phyloP scores from a whole-genome alignment of 2,329 filamentous ascomycete species.

The Ustulina deusta region DNA sequence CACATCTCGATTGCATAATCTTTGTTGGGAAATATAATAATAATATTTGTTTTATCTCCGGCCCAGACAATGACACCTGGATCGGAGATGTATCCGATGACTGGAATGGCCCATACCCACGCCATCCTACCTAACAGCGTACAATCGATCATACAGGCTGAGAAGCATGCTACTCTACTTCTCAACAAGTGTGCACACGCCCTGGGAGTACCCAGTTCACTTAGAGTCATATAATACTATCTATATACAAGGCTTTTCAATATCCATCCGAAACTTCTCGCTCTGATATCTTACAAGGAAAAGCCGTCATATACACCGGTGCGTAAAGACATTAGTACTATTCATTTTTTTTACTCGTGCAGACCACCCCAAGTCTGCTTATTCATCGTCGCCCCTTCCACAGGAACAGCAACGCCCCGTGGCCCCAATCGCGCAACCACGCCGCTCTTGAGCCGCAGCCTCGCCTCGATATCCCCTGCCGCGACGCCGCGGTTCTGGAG shows the following conservation, averaged over 20 bases:
- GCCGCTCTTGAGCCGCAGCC: conserved; percentile 59
- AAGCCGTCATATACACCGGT: background rate
- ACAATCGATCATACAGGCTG: conserved; percentile 14
- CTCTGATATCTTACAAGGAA: background rate
- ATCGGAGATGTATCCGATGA: background rate
- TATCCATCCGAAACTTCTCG: background rate
- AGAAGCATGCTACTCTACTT: background rate
- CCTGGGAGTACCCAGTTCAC: background rate
- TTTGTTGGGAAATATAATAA: background rate
- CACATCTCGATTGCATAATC: background rate
- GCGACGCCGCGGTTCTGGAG: conserved; percentile 57
- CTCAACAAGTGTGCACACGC: background rate
- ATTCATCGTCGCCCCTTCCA: conserved; percentile 38
- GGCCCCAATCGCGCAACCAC: conserved; percentile 60
- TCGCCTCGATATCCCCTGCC: conserved; percentile 59
- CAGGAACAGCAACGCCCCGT: conserved; percentile 55
- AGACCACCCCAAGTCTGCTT: conserved; percentile 36
- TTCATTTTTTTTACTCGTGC: conserved; percentile 15
- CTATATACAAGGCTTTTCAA: background rate
- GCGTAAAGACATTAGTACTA: background rate
- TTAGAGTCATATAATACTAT: background rate
- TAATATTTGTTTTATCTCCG: background rate
- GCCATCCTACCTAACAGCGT: background rate
- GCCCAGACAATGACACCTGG: background rate
- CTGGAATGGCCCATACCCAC: background rate